These are phyloP conservation scores for Zymoseptoria ardabiliae DNA, from an alignment of 2,329 filamentous ascomycete species.

Conservation along the genomic window DNA sequence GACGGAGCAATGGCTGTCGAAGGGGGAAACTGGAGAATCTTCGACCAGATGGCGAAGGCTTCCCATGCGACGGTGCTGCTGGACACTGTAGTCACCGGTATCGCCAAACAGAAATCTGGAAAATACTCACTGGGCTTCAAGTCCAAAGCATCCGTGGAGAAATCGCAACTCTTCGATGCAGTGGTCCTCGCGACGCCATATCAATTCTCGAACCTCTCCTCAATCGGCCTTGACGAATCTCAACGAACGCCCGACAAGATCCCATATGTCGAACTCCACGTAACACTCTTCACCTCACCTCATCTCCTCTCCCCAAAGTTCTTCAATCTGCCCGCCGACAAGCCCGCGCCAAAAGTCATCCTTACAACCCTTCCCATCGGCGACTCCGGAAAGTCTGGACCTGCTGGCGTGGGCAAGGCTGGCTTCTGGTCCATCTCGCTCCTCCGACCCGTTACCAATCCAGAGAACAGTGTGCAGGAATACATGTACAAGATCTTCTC, in stretches of 20 bases:
- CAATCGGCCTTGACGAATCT: slow-evolving; percentile 32
- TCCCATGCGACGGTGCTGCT: slow-evolving; percentile 56
- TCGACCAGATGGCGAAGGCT: slow-evolving; percentile 66
- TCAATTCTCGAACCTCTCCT: slow-evolving; percentile 66
- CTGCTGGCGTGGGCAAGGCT: slow-evolving; percentile 58
- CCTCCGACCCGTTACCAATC: slow-evolving; percentile 56
- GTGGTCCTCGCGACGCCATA: slow-evolving; percentile 77
- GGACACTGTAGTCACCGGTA: slow-evolving; percentile 60
- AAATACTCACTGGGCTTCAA: slow-evolving; percentile 41
- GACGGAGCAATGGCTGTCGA: slow-evolving; percentile 71
- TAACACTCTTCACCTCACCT: slow-evolving; percentile 79
- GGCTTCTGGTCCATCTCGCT: slow-evolving; percentile 84
- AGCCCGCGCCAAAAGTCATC: slow-evolving; percentile 61
- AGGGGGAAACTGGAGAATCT: slow-evolving; percentile 93
- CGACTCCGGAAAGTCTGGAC: slow-evolving; percentile 43
- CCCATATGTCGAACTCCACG: slow-evolving; percentile 80
- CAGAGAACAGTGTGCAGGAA: slow-evolving; percentile 31
- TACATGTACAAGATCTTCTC: slow-evolving; percentile 64
- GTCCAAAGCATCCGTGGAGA: slow-evolving; percentile 7
- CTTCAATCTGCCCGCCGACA: slow-evolving; percentile 59
- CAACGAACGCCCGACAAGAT: slow-evolving; percentile 60
- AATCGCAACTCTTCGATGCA: slow-evolving; percentile 33
- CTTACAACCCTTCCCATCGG: slow-evolving; percentile 69
- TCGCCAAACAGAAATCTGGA: slow-evolving; percentile 36
- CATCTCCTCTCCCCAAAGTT: slow-evolving; percentile 61